Conservation (phyloP, 148 eudicot species). For the Spergularia marina region DNA sequence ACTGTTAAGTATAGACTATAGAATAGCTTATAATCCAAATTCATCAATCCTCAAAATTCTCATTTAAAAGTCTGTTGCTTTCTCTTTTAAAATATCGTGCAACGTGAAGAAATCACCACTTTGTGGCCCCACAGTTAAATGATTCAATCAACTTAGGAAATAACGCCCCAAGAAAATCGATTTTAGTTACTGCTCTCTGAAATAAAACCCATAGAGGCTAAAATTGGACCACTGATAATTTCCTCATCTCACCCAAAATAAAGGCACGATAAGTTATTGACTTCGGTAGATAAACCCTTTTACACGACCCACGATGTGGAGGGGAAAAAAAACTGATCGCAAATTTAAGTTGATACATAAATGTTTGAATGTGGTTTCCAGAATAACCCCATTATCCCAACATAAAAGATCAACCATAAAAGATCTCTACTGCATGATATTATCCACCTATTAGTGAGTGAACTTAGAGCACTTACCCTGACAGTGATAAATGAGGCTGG, state of each 20-base stretch:
- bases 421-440: neutral
- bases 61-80: neutral
- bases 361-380: neutral
- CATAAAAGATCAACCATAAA: slow-evolving; percentile 16
- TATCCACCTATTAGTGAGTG: neutral
- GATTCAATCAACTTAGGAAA: neutral
- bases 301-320: too few species aligned
- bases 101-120: too few species aligned
- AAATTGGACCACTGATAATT: too few species aligned
- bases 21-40: neutral
- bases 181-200: neutral
- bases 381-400: neutral
- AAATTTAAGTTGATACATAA: neutral
- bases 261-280: too few species aligned
- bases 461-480: slow-evolving; percentile 43
- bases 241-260: too few species aligned
- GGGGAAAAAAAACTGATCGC: too few species aligned
- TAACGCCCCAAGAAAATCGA: neutral
- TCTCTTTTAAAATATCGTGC: too few species aligned
- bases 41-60: neutral
- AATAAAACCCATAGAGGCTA: too few species aligned
- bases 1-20: neutral
- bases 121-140: neutral
- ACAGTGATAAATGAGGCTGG: slow-evolving; percentile 87
- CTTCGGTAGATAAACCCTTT: too few species aligned